Evolutionary conservation across 805 yeast genomes (phyloP), one percentile per base, ranked within the genome.

Genomic region (Sugiyamaella smithiae): DNA sequence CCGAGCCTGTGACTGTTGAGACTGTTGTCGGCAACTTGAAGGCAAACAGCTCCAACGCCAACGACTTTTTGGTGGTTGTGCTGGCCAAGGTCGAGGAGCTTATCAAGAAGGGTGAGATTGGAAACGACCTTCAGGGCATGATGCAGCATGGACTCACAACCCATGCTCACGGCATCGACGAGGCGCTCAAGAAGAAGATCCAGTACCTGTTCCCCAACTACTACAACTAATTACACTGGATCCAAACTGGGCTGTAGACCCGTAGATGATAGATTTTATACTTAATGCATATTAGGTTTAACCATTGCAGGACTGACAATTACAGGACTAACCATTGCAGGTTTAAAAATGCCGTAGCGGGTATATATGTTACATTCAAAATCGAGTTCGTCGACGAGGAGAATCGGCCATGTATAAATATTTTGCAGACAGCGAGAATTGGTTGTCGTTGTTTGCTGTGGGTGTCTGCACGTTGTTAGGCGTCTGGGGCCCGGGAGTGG

Each of bases 1-100:
- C 84, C 64, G 97, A 91, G 63, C 91, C 98, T 2, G 99, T 93
- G 42, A 90, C 98, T 6, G 98, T 93, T n/a, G 97, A 90, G 70
- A 85, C 95, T 3, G 97, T 93, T 36, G 89, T 93, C 44, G 88
- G 95, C 48, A 87, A 93, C 67, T 76, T 91, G 64, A 79, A 80
- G 63, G 93, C 96, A 52, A 93, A 93, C 70, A 76, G 86, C 45
- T 84, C 80, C 31, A 91, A 91, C 63, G 98, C 99, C 7, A 84
- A 85, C 65, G 72, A 71, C 50, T 71, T 93, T 45, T 89, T 95
- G 28, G 82, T 80, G 38, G 76, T 75, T 40, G 71, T 91, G 52
- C 79, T 93, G 43, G 80, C 77, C 42, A 76, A 75, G 29, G 73
- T 93, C 55, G 86, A 87, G 57, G 72, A 72, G 24, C 83, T 80